These are phyloP conservation scores for Tolypocladium endophyticum DNA, from an alignment of 2,329 filamentous ascomycete species.

Conservation along the genomic window DNA sequence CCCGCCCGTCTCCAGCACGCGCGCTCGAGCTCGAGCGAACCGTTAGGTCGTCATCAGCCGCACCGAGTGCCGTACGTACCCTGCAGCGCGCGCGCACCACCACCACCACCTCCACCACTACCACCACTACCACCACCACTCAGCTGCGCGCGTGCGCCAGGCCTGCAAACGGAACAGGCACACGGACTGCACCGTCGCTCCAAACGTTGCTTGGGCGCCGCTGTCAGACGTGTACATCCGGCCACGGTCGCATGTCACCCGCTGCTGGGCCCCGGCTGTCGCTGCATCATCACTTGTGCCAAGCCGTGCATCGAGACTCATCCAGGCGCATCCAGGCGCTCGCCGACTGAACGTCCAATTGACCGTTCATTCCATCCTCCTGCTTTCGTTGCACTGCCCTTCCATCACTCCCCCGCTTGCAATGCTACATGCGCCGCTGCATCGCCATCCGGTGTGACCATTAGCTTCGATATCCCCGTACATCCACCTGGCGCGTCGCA, in stretches of 20 bases:
- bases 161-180: not conserved
- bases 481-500: not conserved
- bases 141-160: not conserved
- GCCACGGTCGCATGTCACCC: not conserved
- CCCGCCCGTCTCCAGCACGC: conserved; percentile 9
- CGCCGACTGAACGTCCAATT: not conserved
- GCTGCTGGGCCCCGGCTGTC: not conserved
- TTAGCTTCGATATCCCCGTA: not conserved
- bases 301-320: not conserved
- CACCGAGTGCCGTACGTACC: not conserved
- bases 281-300: not conserved
- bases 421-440: not conserved
- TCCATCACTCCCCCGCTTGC: not conserved
- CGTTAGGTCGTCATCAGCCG: not conserved
- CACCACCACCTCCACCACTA: not conserved
- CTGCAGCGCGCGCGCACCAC: not conserved
- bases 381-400: not conserved
- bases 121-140: not conserved
- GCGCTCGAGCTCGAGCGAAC: not conserved
- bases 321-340: not conserved
- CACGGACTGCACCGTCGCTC: not conserved
- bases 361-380: not conserved
- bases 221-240: not conserved
- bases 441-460: not conserved
- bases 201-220: not conserved